Percentiles rank a stretch among this genome's conserved stretches.
Conservation (phyloP, 139 green algal genomes). For the Chlamydomonas schloesseri region DNA sequence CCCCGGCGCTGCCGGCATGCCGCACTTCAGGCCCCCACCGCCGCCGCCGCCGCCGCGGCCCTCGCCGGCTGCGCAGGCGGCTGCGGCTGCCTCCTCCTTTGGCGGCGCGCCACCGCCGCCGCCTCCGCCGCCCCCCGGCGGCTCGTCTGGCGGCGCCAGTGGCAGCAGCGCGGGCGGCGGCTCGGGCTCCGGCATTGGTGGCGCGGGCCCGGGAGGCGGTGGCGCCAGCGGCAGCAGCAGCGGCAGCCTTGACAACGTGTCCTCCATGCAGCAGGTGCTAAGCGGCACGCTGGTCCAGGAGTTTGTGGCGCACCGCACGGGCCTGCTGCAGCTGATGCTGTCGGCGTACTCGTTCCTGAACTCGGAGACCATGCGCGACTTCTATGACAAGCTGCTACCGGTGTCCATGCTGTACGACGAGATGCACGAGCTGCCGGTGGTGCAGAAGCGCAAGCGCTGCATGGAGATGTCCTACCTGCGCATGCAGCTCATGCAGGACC, state of each 20-base stretch:
- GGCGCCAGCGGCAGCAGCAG: neutral
- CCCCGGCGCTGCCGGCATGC: neutral
- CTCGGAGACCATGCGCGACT: conserved; percentile 16
- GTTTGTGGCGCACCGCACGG: conserved; percentile 41
- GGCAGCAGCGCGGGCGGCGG: neutral
- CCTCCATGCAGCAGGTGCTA: conserved; percentile 36
- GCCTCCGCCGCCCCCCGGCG: neutral
- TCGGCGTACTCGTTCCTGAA: conserved; percentile 47
- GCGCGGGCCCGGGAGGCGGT: neutral
- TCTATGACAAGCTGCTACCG: conserved; percentile 40
- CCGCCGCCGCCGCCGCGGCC: conserved; percentile 25
- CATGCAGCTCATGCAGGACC: conserved; percentile 50
- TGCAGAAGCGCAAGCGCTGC: conserved; percentile 64
- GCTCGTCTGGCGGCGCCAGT: neutral
- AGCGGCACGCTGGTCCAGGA: conserved; percentile 43
- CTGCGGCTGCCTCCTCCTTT: neutral
- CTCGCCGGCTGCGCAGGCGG: neutral
- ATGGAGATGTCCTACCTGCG: conserved; percentile 60
- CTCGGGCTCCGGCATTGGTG: neutral
- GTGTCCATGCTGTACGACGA: conserved; percentile 56
- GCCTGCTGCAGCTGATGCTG: conserved; percentile 55
- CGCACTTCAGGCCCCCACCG: neutral
- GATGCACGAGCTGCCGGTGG: conserved; percentile 70
- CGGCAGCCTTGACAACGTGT: neutral
- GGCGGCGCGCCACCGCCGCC: neutral